phyloP scores from a whole-genome alignment of 129 eudicot species.

The Kitagawia praeruptora region DNA sequence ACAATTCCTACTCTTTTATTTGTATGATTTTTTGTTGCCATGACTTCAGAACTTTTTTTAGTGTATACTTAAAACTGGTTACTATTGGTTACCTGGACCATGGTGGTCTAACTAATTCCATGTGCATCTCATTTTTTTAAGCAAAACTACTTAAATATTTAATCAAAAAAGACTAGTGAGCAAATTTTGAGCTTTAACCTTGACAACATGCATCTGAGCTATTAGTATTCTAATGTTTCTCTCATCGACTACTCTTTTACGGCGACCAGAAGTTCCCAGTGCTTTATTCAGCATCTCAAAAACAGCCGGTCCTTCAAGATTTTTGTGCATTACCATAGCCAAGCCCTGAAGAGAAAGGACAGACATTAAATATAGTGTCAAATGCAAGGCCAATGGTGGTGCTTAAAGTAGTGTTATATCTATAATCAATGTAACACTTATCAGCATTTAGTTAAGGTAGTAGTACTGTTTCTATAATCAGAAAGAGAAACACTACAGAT shows the following conservation, averaged over 20 bases:
- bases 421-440: too few species aligned
- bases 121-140: neutral
- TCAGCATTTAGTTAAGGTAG: too few species aligned
- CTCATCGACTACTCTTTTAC: constrained; percentile 64
- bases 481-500: too few species aligned
- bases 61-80: neutral
- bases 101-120: neutral
- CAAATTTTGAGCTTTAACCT: constrained; percentile 34
- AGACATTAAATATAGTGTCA: too few species aligned
- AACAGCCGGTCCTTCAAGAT: constrained; percentile 81
- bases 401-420: too few species aligned
- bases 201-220: constrained; percentile 84
- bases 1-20: neutral
- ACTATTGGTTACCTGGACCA: neutral
- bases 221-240: constrained; percentile 72
- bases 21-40: neutral
- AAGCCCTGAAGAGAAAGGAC: constrained; percentile 51
- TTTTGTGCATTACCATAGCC: constrained; percentile 97
- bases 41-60: neutral
- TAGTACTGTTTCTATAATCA: too few species aligned
- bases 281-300: constrained; percentile 81
- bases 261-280: constrained; percentile 48
- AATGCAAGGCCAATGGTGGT: too few species aligned
- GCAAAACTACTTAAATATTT: neutral
- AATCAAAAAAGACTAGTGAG: neutral